These are phyloP conservation scores for Apiotrichum mycotoxinovorans DNA, from an alignment of 1,284 basidiomycete species.

Conservation along the genomic window DNA sequence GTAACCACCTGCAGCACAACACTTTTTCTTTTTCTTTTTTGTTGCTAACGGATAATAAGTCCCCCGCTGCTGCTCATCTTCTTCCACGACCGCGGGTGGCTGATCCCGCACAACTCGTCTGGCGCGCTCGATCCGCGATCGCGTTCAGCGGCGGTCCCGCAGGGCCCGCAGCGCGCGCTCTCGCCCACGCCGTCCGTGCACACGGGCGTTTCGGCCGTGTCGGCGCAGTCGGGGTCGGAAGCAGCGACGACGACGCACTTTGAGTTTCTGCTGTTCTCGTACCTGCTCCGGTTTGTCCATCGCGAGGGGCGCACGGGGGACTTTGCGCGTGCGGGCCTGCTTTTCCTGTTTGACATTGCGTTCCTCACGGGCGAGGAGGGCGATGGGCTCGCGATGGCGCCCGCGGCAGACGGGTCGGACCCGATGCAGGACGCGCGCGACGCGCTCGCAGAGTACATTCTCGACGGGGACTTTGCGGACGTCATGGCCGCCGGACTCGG, in stretches of 20 bases:
- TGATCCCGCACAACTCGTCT: slow-evolving; percentile 22
- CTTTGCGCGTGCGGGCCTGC: slow-evolving; percentile 82
- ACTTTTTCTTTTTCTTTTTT: neutral
- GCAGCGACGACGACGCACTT: slow-evolving; percentile 56
- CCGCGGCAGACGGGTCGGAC: slow-evolving; percentile 51
- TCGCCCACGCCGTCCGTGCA: slow-evolving; percentile 16
- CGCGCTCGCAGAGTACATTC: slow-evolving; percentile 85
- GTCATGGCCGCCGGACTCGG: slow-evolving; percentile 91
- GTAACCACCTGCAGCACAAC: slow-evolving; percentile 12
- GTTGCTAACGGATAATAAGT: slow-evolving; percentile 19
- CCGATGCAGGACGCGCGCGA: slow-evolving; percentile 75
- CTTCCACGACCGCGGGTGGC: slow-evolving; percentile 74
- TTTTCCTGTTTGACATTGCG: slow-evolving; percentile 91
- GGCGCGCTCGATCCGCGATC: slow-evolving; percentile 34
- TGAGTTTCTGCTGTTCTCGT: slow-evolving; percentile 91
- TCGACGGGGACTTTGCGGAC: slow-evolving; percentile 94
- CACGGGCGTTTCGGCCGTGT: neutral
- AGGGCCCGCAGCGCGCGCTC: slow-evolving; percentile 18
- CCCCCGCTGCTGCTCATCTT: slow-evolving; percentile 91
- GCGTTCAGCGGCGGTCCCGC: slow-evolving; percentile 57
- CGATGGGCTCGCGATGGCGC: slow-evolving; percentile 26
- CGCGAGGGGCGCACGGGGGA: slow-evolving; percentile 91
- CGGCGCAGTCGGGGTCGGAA: neutral
- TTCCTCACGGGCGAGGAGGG: slow-evolving; percentile 57
- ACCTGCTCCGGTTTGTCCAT: slow-evolving; percentile 90